Base-by-base conservation (phyloP, 192 early-diverging fungal species). In the Podochytrium sp. region DNA sequence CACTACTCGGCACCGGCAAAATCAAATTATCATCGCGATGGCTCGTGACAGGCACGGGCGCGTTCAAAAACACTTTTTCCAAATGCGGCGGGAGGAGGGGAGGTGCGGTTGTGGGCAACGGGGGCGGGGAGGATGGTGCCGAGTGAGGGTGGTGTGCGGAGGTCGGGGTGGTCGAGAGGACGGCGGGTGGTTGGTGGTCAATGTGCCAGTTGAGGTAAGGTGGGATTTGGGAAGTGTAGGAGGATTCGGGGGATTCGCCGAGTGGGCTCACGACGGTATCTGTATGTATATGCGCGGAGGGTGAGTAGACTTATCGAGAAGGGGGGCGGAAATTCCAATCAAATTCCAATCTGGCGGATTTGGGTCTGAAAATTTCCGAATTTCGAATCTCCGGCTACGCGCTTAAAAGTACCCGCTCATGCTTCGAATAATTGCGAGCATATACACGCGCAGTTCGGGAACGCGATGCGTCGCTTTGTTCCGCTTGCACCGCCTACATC, bases 31-130 rank as follows among this genome's bases (percentile, higher is more conserved):
- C 97, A 57, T 85, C 76, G 2, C 78, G 71, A 27, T 91, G 90
- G 18, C 95, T 95, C 71, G 96, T 95, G 65, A 95, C 94, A 10
- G 97, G 95, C n/a, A 93, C 92, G 0, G 93, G 92, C 12, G 95
- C 76, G 79, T 99, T 98, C 14, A 99, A 81, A 69, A 99, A 78
- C 12, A 98, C 97, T 71, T 93, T 91, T 77, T 96, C 92, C 41
- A 97, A 78, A 74, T 99, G 96, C 2, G 96, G 94, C 6, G 97
- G 97, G 16, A 99, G 83, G 29, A 55, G 64, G 32, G 90, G 81
- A 34, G 97, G 97, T 7, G 92, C 92, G 34, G 94, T 92, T 38
- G 71, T 71, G 40, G 47, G 71, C 27, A 75, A 65, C 10, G 74
- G 74, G 2, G 56, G 64, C 43, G 60, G 37, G 59, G 58, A 82